Base-by-base conservation (phyloP, 2,329 filamentous ascomycete genomes). In the Penicillium corylophilum region DNA sequence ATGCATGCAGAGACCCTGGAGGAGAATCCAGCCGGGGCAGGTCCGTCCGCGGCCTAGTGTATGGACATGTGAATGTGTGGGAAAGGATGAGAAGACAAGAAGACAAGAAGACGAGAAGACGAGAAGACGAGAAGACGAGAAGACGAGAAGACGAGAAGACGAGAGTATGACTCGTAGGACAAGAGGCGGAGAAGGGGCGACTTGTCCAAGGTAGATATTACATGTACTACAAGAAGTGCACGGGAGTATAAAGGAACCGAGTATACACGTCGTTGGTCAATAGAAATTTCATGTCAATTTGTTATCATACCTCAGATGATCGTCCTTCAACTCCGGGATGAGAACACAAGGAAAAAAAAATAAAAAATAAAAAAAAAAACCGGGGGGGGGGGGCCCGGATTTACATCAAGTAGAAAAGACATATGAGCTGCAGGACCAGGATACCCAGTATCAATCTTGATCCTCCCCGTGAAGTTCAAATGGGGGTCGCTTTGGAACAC, bases 1-100 rank as follows among this genome's bases (percentile, higher is more conserved):
- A 26, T 54, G 20, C 63, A 65, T 52, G 57, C 56, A 24, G 64
- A 66, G 45, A 40, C 59, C 29, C 15, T 55, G 48, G 56, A 55
- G 20, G 64, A 66, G 44, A 40, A 60, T 35, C 20, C 55, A 33
- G 20, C 43, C 16, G 52, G 20, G 26, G 46, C 53, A n/a, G 60
- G 60, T n/a, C 57, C 61, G 13, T 63, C 59, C 5, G 41, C 51
- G 9, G 38, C 41, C 12, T 52, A 46, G 12, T 20, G 33, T 18
- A 23, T 7, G 3, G 12, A 28, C 10, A 2, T 39, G 45, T 24
- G 41, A 45, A 13, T 35, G 23, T 33, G 33, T 35, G 8, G 31
- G 40, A 29, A 5, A 15, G 13, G 24, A 24, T 26, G 40, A 40
- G 12, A 31, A 28, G 8, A 18, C n/a, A n/a, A n/a, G n/a, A 23